Percentiles rank a stretch among this genome's conserved stretches.
Evolutionary conservation across 2,329 filamentous ascomycete genomes (phyloP).

Genomic region (Daldinia sp.): DNA sequence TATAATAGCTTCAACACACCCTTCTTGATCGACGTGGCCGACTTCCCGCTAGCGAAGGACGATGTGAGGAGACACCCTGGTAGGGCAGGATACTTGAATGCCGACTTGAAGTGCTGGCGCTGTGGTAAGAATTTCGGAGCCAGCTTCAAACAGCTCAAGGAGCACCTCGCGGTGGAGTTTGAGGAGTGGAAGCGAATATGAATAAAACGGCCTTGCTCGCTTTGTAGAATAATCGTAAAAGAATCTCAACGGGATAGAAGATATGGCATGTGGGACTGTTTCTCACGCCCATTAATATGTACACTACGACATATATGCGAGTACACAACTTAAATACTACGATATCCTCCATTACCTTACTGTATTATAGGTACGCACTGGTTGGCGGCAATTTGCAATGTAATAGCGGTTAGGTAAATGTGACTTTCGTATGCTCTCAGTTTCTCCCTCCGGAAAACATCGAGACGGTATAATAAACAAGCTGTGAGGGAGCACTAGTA

Average conservation of each 20-base stretch:
- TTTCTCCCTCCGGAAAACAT: constrained; percentile 10
- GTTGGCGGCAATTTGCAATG: neutral
- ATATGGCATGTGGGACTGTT: neutral
- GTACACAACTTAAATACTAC: neutral
- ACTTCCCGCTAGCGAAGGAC: constrained; percentile 78
- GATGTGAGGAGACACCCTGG: constrained; percentile 72
- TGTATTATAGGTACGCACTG: neutral
- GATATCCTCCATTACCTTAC: neutral
- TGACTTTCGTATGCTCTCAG: constrained; percentile 5
- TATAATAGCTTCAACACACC: constrained; percentile 91
- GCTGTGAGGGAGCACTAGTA: constrained; percentile 4
- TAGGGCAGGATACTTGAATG: constrained; percentile 68
- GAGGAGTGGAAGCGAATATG: constrained; percentile 75
- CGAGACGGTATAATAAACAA: constrained; percentile 11
- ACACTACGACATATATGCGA: too few species aligned
- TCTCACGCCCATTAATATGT: neutral
- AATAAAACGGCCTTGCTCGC: constrained; percentile 53
- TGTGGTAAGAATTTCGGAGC: constrained; percentile 81
- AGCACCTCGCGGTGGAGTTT: constrained; percentile 78
- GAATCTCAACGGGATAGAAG: neutral
- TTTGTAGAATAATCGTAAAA: neutral
- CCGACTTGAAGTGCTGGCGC: constrained; percentile 84
- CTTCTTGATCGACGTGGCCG: constrained; percentile 83
- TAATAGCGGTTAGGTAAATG: neutral
- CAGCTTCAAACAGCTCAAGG: constrained; percentile 69